Conservation (phyloP, 257 asterid genomes). For the Plectranthus barbatus region DNA sequence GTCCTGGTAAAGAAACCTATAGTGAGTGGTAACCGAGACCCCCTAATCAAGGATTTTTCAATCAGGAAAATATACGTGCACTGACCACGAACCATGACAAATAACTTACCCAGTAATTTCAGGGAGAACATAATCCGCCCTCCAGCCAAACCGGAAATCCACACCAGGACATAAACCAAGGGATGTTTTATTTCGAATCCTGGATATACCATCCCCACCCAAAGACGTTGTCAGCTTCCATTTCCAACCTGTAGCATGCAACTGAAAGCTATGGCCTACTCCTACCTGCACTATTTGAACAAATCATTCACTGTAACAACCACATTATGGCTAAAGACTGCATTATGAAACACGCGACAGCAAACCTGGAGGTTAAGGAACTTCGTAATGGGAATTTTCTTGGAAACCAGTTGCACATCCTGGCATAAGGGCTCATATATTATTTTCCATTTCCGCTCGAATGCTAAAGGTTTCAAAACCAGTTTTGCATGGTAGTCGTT, state of each 20-base stretch:
- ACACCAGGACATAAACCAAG: conserved; percentile 86
- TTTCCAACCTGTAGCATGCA: conserved; percentile 96
- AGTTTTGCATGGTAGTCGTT: conserved; percentile 86
- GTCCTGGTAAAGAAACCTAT: background rate
- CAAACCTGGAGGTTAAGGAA: conserved; percentile 91
- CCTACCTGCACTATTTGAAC: conserved; percentile 58
- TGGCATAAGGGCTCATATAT: conserved; percentile 79
- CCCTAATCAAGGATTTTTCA: background rate
- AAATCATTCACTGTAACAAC: background rate
- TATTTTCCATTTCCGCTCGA: conserved; percentile 76
- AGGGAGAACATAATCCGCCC: conserved; percentile 86
- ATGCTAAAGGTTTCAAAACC: conserved; percentile 84
- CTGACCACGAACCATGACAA: background rate
- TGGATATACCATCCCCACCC: conserved; percentile 81
- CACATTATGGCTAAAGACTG: background rate
- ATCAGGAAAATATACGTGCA: background rate
- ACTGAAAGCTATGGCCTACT: conserved; percentile 86
- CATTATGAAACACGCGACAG: background rate
- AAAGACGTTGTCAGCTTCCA: conserved; percentile 84
- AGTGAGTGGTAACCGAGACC: background rate
- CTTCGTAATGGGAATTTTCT: conserved; percentile 80
- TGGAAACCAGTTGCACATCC: conserved; percentile 87
- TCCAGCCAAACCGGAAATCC: conserved; percentile 95
- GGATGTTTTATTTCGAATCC: conserved; percentile 79
- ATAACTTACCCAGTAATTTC: conserved; percentile 76